phyloP scores from a whole-genome alignment of 75 land plant genomes.

The Sequoiadendron giganteum region DNA sequence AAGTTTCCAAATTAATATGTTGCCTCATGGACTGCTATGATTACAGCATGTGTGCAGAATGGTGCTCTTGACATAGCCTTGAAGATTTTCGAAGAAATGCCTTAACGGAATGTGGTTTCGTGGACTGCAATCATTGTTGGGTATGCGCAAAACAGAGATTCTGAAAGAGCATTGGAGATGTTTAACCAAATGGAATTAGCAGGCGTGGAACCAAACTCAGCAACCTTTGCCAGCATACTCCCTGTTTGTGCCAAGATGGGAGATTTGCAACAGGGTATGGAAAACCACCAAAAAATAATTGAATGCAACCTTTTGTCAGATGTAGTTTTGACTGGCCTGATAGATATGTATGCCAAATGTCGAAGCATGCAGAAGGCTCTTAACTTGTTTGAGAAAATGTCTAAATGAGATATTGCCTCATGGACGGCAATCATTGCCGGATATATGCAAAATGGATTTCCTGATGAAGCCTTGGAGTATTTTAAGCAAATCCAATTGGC shows the following conservation, averaged over 20 bases:
- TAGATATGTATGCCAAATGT: conserved; percentile 57
- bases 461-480: conserved; percentile 7
- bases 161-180: conserved; percentile 27
- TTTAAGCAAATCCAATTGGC: conserved; percentile 16
- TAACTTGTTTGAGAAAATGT: conserved; percentile 33
- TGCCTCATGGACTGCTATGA: conserved; percentile 5
- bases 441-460: background rate
- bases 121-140: conserved; percentile 72
- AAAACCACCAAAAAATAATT: conserved; percentile 34
- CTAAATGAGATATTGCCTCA: conserved; percentile 3
- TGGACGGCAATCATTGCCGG: conserved; percentile 26
- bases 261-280: conserved; percentile 28
- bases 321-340: conserved; percentile 40
- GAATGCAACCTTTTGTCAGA: conserved; percentile 19
- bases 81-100: conserved; percentile 32
- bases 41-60: conserved; percentile 16
- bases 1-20: conserved; percentile 3
- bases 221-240: conserved; percentile 46
- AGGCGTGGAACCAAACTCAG: conserved; percentile 23
- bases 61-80: conserved; percentile 26
- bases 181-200: conserved; percentile 24
- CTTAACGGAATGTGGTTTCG: conserved; percentile 40
- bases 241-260: conserved; percentile 35
- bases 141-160: conserved; percentile 34
- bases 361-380: conserved; percentile 23